Evolutionary conservation across 1,284 basidiomycete species (phyloP).

Genomic region (Cryptococcus sp.): DNA sequence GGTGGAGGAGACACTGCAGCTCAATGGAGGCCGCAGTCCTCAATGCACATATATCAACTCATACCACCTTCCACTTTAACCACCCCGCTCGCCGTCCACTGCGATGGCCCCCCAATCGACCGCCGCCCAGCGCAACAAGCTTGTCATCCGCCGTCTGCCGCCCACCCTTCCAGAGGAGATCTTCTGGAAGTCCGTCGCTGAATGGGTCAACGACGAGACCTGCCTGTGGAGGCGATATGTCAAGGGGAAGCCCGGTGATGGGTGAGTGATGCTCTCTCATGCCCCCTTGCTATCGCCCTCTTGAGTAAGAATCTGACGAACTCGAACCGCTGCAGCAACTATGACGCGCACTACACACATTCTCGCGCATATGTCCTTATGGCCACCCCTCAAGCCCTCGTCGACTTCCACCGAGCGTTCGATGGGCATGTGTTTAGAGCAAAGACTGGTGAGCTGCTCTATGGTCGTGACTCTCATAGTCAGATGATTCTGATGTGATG

Average conservation of each 20-base stretch:
- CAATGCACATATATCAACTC: no score
- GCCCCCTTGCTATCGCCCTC: not conserved
- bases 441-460: conserved; percentile 66
- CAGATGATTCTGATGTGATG: not conserved
- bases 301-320: not conserved
- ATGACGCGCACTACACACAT: conserved; percentile 70
- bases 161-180: conserved; percentile 86
- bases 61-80: not conserved
- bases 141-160: conserved; percentile 81
- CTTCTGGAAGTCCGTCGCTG: conserved; percentile 86
- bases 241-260: conserved; percentile 67
- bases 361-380: conserved; percentile 93
- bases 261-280: conserved; percentile 53
- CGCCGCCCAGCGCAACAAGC: conserved; percentile 60
- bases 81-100: not conserved
- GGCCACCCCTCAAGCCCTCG: conserved; percentile 66
- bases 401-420: conserved; percentile 75
- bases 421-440: conserved; percentile 90
- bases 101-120: conserved; percentile 6
- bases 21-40: not conserved
- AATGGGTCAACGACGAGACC: conserved; percentile 76
- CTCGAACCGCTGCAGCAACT: conserved; percentile 21
- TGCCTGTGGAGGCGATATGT: conserved; percentile 65
- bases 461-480: not conserved
- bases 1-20: no score